Base-by-base conservation (phyloP, 192 early-diverging fungal genomes). In the Ambispora gerdemannii region DNA sequence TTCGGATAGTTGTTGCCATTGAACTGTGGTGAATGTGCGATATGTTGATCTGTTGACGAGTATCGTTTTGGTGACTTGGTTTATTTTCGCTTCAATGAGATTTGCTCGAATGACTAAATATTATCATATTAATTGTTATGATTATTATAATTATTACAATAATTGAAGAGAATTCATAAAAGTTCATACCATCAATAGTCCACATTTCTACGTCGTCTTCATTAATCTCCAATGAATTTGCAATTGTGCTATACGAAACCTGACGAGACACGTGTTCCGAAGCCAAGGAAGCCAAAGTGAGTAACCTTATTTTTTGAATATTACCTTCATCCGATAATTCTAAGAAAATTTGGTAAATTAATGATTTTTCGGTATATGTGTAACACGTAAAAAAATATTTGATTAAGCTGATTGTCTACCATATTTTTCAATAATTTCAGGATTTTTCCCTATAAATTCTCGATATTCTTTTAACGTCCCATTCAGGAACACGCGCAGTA, bases 1-100 rank as follows among this genome's bases (percentile, higher is more conserved):
- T 59, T 80, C 70, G 30, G 77, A 80, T 68, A 98, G 75, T 25
- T 83, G 74, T 71, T 88, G 71, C 96, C 96, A 98, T 80, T 98
- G 89, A 1, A 84, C 84, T 31, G 76, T 79, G 47, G 84, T 87
- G 64, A 98, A 98, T 11, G 82, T 84, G 52, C 95, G 89, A 75
- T 93, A 92, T 17, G 91, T 92, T 50, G 92, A 86, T 51, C 95
- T 86, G 67, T 88, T 91, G 20, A 97, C 87, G 34, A 88, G 77
- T 38, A 94, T 87, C 4, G 90, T 89, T 66, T 89, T 87, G 60
- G 83, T 84, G 20, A 96, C 81, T 81, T 98, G 96, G 82, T 97
- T 89, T 83, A 98, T 89, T 81, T 93, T 93, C 69, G 91, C 95
- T 74, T 98, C 95, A 20, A 97, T 84, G 71, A 98, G 84, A 50